These are phyloP conservation scores for Saturnispora galanensis DNA, from an alignment of 805 yeast species.

Conservation along the genomic window DNA sequence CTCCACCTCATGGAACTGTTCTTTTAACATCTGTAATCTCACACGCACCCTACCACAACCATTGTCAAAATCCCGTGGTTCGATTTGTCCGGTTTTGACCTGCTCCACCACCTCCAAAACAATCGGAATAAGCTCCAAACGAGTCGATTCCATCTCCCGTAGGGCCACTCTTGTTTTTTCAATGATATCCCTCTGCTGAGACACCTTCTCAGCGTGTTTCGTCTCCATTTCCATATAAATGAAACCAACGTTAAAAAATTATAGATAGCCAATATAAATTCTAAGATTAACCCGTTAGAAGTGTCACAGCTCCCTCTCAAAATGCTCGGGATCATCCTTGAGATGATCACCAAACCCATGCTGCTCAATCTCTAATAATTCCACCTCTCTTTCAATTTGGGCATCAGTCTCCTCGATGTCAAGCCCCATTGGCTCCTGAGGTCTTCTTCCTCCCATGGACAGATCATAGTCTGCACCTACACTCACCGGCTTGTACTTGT, in stretches of 20 bases:
- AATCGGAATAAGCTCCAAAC: conserved; percentile 31
- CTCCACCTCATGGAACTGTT: conserved; percentile 32
- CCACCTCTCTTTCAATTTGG: not conserved
- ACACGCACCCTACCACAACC: conserved; percentile 38
- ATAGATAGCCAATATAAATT: no score
- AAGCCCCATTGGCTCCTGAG: not conserved
- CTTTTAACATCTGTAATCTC: conserved; percentile 29
- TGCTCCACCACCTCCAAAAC: conserved; percentile 32
- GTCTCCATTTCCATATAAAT: not conserved
- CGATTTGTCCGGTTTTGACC: conserved; percentile 29
- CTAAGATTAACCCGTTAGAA: no score
- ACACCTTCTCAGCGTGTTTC: not conserved
- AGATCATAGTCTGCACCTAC: no score
- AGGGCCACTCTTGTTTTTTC: not conserved
- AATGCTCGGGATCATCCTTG: conserved; percentile 10
- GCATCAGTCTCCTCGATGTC: not conserved
- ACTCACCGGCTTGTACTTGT: not conserved
- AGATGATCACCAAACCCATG: conserved; percentile 16
- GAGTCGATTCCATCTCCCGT: conserved; percentile 21
- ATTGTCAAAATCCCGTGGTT: conserved; percentile 36
- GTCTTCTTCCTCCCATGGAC: not conserved
- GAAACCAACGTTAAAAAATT: no score
- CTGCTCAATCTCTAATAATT: conserved; percentile 6
- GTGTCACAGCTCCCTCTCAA: not conserved
- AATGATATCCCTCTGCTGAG: conserved; percentile 1